Percentiles rank a stretch among this genome's conserved stretches.
Evolutionary conservation across 768 basidiomycete genomes (phyloP).

Genomic region (Serendipita sp.): DNA sequence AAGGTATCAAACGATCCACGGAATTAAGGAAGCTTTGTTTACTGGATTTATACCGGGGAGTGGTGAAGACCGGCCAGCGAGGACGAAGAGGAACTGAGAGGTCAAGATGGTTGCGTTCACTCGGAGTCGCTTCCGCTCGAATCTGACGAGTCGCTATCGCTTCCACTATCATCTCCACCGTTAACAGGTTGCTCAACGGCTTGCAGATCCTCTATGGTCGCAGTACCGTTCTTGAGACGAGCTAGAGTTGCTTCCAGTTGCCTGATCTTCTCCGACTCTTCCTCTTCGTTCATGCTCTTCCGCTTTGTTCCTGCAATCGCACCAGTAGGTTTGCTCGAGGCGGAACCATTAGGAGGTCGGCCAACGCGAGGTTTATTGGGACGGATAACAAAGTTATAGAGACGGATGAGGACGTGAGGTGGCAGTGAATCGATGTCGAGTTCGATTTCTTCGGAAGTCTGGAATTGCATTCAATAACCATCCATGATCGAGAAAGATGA

Average conservation of each 20-base stretch:
- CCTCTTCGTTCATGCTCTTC: conserved; percentile 94
- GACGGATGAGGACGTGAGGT: conserved; percentile 66
- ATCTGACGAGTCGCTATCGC: neutral
- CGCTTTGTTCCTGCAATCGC: conserved; percentile 72
- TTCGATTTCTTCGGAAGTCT: conserved; percentile 97
- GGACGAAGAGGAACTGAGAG: no score
- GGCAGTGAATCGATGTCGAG: conserved; percentile 92
- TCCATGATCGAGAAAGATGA: conserved; percentile 8
- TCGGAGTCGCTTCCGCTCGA: conserved; percentile 3
- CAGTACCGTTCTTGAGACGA: neutral
- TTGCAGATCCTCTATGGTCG: neutral
- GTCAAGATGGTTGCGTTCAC: neutral
- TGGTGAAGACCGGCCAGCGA: no score
- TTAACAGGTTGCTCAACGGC: neutral
- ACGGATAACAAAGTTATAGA: conserved; percentile 89
- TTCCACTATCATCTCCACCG: neutral
- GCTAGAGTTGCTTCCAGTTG: conserved; percentile 45
- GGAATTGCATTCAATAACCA: conserved; percentile 11
- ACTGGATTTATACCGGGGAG: no score
- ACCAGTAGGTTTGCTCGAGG: conserved; percentile 27
- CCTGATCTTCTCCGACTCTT: conserved; percentile 88
- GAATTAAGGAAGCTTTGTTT: neutral
- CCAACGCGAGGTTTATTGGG: conserved; percentile 26
- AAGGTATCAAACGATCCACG: neutral
- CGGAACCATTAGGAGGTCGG: conserved; percentile 24